Evolutionary conservation across 345 rosid genomes (phyloP), one percentile per base, ranked within the genome.

Genomic region (Mangifera indica): DNA sequence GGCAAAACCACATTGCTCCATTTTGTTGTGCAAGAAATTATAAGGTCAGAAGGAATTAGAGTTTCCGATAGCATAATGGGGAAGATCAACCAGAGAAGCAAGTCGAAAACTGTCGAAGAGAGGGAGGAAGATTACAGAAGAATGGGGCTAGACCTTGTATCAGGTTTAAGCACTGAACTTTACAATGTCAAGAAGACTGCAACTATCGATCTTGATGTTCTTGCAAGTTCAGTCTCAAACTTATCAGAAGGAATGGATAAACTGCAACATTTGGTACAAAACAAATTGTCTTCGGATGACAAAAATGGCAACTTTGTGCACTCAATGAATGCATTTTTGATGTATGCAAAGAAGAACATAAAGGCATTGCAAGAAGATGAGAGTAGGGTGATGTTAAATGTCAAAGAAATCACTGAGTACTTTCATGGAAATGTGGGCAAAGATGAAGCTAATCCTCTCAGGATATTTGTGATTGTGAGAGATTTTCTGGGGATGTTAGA

Each of bases 401-500:
- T 91, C 10, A 84, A 92, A 63, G 93, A 86, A 77, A 85, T 92
- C 5, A 87, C 96, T 0, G 99, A 95, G 85, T 95, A 95, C 69
- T 95, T 95, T 62, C 99, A 95, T 69, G 99, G 99, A 61, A 81
- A 91, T 70, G 87, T 83, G 76, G 87, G 87, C 84, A 94, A 91
- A 79, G 93, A 93, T 59, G 99, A 95, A 70, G 82, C 87, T 61
- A 95, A 88, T 61, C 98, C 96, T 13, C 87, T 95, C 7, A 76
- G 92, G 71, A 95, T 95, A 26, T 92, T 95, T 67, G 96, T 95
- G 88, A 95, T 95, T 69, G 99, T 92, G 20, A 95, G 99, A 72
- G 99, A 95, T 70, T 95, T 95, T 76, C 73, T 95, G 72, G 97
- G 98, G 58, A 91, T 91, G 98, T 67, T 95, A 78, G 99, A 91